These are phyloP conservation scores for Alternaria infectoria DNA, from an alignment of 2,329 filamentous ascomycete species.

Conservation along the genomic window DNA sequence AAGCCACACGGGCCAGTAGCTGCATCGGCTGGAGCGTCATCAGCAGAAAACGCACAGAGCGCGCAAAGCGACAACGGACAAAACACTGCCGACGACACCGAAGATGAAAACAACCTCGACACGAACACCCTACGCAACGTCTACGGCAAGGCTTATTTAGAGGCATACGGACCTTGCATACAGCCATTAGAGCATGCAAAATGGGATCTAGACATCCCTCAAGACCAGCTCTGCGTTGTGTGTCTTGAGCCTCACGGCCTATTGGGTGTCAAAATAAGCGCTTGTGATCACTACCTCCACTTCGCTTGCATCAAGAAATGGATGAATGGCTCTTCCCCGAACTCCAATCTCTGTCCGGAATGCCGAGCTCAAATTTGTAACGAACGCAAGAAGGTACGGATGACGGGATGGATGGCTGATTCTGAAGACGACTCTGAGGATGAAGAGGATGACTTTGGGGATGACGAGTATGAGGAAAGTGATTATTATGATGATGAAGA, in stretches of 20 bases:
- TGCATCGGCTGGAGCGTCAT: background rate
- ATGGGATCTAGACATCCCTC: background rate
- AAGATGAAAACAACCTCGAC: background rate
- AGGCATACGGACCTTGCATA: background rate
- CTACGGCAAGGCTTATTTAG: background rate
- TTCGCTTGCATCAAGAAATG: background rate
- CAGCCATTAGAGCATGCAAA: background rate
- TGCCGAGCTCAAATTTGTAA: background rate
- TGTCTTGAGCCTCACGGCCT: background rate
- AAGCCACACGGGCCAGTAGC: background rate
- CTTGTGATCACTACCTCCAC: background rate
- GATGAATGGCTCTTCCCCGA: background rate
- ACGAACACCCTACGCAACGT: background rate
- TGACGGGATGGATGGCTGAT: background rate
- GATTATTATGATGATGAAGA: background rate
- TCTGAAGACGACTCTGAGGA: background rate
- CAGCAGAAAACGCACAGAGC: background rate
- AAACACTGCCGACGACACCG: background rate
- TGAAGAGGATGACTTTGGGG: background rate
- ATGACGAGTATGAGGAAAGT: background rate
- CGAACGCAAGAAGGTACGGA: background rate
- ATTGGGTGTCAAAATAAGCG: background rate
- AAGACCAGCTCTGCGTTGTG: background rate
- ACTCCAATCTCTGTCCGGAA: background rate
- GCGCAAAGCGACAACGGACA: background rate